Evolutionary conservation across 1,139 yeast genomes (phyloP).

Genomic region (Candida buenavistaensis): DNA sequence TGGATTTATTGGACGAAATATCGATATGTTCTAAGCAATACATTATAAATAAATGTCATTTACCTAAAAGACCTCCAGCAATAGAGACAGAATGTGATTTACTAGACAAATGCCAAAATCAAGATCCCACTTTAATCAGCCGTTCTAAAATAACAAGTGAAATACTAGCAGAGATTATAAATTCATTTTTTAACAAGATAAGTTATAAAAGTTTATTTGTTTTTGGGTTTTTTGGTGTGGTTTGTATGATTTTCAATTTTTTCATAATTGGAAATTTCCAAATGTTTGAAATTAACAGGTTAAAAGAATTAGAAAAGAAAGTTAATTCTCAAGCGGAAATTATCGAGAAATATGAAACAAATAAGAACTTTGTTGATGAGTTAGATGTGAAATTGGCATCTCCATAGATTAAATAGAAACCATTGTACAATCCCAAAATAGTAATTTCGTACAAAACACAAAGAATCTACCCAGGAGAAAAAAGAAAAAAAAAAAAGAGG

Average conservation of each 20-base stretch:
- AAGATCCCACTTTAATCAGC: slow-evolving; percentile 81
- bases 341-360: background rate
- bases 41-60: slow-evolving; percentile 64
- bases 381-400: no score
- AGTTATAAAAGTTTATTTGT: slow-evolving; percentile 66
- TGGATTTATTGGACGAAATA: slow-evolving; percentile 65
- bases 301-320: slow-evolving; percentile 1
- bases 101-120: slow-evolving; percentile 85
- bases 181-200: slow-evolving; percentile 73
- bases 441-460: background rate
- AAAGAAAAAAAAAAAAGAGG: background rate
- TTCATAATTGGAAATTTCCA: slow-evolving; percentile 5
- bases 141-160: slow-evolving; percentile 77
- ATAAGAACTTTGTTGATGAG: background rate
- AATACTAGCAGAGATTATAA: slow-evolving; percentile 77
- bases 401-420: background rate
- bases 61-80: slow-evolving; percentile 62
- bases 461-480: background rate
- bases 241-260: slow-evolving; percentile 2
- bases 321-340: background rate
- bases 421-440: background rate
- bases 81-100: slow-evolving; percentile 67
- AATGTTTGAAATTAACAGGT: slow-evolving; percentile 1
- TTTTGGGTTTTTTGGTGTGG: background rate
- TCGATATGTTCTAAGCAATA: slow-evolving; percentile 71